Evolutionary conservation across 371 early-diverging fungal species (phyloP), one percentile per base, ranked within the genome.

Genomic region (Syncephalastrum monosporum): DNA sequence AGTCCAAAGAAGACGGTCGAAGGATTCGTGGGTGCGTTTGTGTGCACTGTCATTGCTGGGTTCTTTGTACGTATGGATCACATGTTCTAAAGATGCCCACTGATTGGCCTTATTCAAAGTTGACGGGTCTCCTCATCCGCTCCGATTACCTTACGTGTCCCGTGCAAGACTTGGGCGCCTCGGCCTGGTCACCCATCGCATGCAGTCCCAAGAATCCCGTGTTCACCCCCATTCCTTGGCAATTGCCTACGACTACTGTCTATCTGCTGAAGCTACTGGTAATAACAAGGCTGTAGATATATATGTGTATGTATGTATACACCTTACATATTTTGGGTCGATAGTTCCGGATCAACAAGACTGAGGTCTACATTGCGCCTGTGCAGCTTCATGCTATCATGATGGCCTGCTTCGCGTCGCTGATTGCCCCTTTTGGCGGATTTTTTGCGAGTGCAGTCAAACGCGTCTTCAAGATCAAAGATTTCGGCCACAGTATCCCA

Each of bases 1-100:
- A 91, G 92, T 61, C 99, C 99, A 16, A 99, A 99, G 71, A 99
- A 99, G 83, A 99, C 99, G n/a, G 92, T 95, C 72, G 99, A 99
- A 74, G 99, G 99, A 5, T 99, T 98, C 65, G 80, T 98, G 41
- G 99, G 99, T 51, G 99, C 90, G 19, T 88, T 93, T 59, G 56
- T 99, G 42, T 83, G 84, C 60, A 99, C 99, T 1, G 63, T 92
- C 50, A 61, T 93, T 33, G 91, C 94, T 68, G 97, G 93, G 3
- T 86, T 94, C 55, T 59, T 93, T 61, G 85, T 93, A 68, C 61
- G 79, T 43, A 38, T 23, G 42, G 21, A 16, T 42, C 23, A 47
- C 14, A 33, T 42, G 8, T 19, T 19, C 19, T 19, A 21, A 52
- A 45, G 23, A 8, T 12, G 3, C 23, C 14, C 14, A 24, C n/a